These are phyloP conservation scores for Tylopilus balloui DNA, from an alignment of 768 basidiomycete species.

Conservation along the genomic window DNA sequence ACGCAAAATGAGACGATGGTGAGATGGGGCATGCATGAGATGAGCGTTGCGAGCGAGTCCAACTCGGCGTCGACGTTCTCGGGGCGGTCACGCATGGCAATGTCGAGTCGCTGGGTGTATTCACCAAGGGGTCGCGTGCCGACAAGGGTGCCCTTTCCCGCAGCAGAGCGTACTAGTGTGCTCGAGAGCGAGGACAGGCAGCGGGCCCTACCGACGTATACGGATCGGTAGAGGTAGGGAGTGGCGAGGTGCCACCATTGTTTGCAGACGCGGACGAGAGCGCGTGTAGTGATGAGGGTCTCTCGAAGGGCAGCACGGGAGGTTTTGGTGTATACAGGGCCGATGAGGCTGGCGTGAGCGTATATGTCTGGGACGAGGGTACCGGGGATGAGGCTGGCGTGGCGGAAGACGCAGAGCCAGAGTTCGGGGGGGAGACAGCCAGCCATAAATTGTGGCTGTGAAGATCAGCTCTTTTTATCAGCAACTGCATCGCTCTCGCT, in stretches of 20 bases:
- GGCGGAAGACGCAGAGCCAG: slow-evolving; percentile 23
- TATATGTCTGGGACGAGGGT: slow-evolving; percentile 25
- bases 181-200: slow-evolving; percentile 18
- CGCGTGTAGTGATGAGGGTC: slow-evolving; percentile 24
- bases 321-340: slow-evolving; percentile 2
- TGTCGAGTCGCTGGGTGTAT: slow-evolving; percentile 24
- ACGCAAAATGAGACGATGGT: slow-evolving; percentile 19
- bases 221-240: slow-evolving; percentile 22
- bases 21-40: slow-evolving; percentile 18
- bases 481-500: too few relatives aligned
- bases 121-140: slow-evolving; percentile 17
- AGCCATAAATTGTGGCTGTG: neutral
- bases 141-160: slow-evolving; percentile 8
- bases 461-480: too few relatives aligned
- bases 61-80: neutral
- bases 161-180: slow-evolving; percentile 9
- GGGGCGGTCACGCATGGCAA: slow-evolving; percentile 19
- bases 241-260: slow-evolving; percentile 27
- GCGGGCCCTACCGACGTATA: slow-evolving; percentile 18
- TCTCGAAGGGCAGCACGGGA: slow-evolving; percentile 8
- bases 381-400: slow-evolving; percentile 18
- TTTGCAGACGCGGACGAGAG: slow-evolving; percentile 28
- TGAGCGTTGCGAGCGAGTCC: slow-evolving; percentile 6
- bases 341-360: slow-evolving; percentile 7
- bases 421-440: slow-evolving; percentile 9